These are phyloP conservation scores for Solidago caesia DNA, from an alignment of 129 eudicot genomes.

Conservation along the genomic window DNA sequence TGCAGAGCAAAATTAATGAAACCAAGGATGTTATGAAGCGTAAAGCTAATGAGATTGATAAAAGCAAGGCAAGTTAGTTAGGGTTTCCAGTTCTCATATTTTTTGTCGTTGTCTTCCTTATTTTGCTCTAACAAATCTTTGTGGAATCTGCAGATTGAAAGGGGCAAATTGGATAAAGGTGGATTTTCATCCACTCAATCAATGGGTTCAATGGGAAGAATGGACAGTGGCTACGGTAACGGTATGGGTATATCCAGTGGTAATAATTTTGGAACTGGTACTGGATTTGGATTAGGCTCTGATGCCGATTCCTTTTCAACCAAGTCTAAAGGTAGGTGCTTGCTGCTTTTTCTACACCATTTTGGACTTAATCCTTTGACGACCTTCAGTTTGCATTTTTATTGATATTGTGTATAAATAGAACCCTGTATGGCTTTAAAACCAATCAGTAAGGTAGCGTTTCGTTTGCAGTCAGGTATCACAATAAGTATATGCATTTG, in stretches of 20 bases:
- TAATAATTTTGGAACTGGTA: conserved; percentile 77
- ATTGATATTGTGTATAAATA: background rate
- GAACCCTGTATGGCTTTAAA: background rate
- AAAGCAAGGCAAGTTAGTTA: conserved; percentile 66
- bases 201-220: conserved; percentile 64
- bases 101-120: background rate
- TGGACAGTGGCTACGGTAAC: conserved; percentile 62
- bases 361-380: background rate
- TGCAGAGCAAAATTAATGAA: conserved; percentile 78
- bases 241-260: conserved; percentile 49
- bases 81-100: background rate
- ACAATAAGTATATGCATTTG: background rate
- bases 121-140: background rate
- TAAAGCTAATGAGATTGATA: conserved; percentile 89
- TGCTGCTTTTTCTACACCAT: background rate
- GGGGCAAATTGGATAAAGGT: conserved; percentile 73
- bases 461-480: background rate
- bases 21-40: conserved; percentile 97
- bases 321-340: conserved; percentile 80
- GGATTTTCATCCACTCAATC: conserved; percentile 68
- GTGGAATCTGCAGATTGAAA: conserved; percentile 59
- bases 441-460: background rate
- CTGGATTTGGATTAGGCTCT: conserved; percentile 72
- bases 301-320: conserved; percentile 65
- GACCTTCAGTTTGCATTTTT: conserved; percentile 1